Conservation (phyloP, 441 rosid genomes). For the Populus hybrid region DNA sequence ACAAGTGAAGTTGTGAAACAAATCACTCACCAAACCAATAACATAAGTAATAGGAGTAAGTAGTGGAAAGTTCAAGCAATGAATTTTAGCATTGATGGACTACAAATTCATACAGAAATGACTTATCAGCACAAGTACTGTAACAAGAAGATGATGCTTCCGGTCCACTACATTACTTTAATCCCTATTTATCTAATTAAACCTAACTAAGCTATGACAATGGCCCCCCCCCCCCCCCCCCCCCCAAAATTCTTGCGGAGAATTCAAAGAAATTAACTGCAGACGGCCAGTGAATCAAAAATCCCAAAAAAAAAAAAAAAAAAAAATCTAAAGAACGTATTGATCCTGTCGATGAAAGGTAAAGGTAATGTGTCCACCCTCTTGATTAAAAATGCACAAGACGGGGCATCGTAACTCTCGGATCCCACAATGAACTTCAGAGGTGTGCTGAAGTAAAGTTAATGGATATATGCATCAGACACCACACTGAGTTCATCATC, state of each 20-base stretch:
- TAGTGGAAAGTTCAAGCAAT: conserved; percentile 14
- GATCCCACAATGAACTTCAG: conserved; percentile 16
- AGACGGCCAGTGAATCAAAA: conserved; percentile 6
- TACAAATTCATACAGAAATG: background rate
- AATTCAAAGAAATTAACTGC: conserved; percentile 17
- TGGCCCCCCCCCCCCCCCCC: no score
- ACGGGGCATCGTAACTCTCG: background rate
- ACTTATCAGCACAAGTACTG: background rate
- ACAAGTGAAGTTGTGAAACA: conserved; percentile 11
- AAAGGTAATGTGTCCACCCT: background rate
- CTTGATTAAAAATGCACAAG: background rate
- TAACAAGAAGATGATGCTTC: background rate
- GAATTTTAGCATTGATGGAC: conserved; percentile 19
- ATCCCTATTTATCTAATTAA: background rate
- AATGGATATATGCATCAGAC: conserved; percentile 40
- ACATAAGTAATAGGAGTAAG: background rate
- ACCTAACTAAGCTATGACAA: background rate
- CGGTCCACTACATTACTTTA: background rate
- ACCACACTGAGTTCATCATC: conserved; percentile 51
- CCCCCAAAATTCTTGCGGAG: no score
- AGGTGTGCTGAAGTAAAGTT: background rate
- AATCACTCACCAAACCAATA: conserved; percentile 7
- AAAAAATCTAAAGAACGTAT: background rate
- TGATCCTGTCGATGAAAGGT: conserved; percentile 12
- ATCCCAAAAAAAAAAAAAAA: background rate